Conservation (phyloP, 371 early-diverging fungal genomes). For the Neoconidiobolus thromboides region DNA sequence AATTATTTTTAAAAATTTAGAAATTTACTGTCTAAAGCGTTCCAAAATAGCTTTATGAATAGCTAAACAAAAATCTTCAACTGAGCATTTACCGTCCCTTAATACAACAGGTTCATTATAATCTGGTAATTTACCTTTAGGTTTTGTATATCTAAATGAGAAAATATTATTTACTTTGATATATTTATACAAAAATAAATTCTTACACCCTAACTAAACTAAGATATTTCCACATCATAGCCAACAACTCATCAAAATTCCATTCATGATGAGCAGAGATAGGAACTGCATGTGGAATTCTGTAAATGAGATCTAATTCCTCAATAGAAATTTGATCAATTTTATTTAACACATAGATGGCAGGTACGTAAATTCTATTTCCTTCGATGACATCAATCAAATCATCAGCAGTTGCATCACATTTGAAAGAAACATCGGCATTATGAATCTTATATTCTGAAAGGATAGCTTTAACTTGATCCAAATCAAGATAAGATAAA, state of each 20-base stretch:
- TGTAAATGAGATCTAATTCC: constrained; percentile 84
- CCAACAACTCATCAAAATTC: constrained; percentile 97
- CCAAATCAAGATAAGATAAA: constrained; percentile 62
- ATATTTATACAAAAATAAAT: neutral
- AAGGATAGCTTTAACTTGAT: constrained; percentile 71
- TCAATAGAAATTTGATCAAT: constrained; percentile 72
- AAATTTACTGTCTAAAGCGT: constrained; percentile 75
- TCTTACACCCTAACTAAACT: constrained; percentile 38
- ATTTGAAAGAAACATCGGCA: constrained; percentile 78
- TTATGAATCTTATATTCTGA: constrained; percentile 86
- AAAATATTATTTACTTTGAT: neutral
- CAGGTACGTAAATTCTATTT: constrained; percentile 60
- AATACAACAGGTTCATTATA: constrained; percentile 94
- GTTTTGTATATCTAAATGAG: constrained; percentile 79
- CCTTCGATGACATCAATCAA: constrained; percentile 92
- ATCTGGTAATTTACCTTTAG: constrained; percentile 95
- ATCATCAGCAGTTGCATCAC: constrained; percentile 77
- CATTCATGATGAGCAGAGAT: constrained; percentile 95
- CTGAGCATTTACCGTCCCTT: constrained; percentile 41
- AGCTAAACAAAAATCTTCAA: constrained; percentile 95
- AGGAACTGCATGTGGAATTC: constrained; percentile 96
- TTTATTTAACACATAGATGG: constrained; percentile 89
- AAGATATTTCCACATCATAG: constrained; percentile 85
- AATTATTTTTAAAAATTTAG: neutral
- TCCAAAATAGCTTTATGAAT: constrained; percentile 93